Evolutionary conservation across 106 monocot species (phyloP).

Genomic region (Allium sativum): DNA sequence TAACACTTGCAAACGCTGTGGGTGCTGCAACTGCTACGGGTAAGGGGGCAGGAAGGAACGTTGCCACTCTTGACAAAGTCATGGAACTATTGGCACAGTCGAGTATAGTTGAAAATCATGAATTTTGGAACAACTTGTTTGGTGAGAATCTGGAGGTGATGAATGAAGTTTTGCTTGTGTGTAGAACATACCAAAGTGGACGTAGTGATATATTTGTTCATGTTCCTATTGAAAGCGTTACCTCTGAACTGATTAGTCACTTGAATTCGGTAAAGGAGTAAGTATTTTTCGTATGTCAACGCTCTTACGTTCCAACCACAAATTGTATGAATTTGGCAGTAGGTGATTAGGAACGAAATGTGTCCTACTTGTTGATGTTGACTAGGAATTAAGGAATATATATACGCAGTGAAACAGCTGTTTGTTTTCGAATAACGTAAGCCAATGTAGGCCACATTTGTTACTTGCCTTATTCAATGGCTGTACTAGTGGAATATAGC

Average conservation of each 20-base stretch:
- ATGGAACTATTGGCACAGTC: constrained; percentile 39
- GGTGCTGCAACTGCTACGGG: constrained; percentile 86
- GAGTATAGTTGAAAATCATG: constrained; percentile 41
- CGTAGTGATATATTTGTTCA: constrained; percentile 3
- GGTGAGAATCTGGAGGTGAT: constrained; percentile 3
- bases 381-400: too few species aligned
- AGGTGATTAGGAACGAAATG: too few species aligned
- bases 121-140: constrained; percentile 41
- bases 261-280: too few species aligned
- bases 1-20: constrained; percentile 77
- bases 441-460: too few species aligned
- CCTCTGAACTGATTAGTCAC: constrained; percentile 12
- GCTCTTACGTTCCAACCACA: too few species aligned
- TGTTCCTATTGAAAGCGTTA: constrained; percentile 25
- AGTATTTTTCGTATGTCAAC: too few species aligned
- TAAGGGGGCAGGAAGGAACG: constrained; percentile 78
- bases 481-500: too few species aligned
- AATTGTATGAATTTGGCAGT: too few species aligned
- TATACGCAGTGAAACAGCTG: too few species aligned
- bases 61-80: constrained; percentile 49
- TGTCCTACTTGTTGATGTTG: too few species aligned
- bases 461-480: too few species aligned
- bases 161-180: constrained; percentile 21
- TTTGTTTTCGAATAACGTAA: too few species aligned
- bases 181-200: constrained; percentile 17